These are phyloP conservation scores for Fusarium nodosum DNA, from an alignment of 2,329 filamentous ascomycete species.

Conservation along the genomic window DNA sequence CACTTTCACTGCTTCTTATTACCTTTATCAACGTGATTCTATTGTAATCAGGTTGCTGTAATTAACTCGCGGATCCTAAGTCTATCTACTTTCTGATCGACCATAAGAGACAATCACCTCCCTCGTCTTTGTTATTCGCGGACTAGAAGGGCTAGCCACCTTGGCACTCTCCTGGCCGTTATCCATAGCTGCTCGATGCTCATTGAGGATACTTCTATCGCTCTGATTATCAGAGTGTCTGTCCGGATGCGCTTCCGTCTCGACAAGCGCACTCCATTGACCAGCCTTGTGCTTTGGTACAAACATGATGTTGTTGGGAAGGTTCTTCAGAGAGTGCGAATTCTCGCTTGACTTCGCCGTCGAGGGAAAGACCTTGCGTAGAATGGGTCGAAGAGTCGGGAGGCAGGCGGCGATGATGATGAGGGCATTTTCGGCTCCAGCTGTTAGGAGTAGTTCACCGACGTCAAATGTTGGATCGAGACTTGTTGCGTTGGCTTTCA, in stretches of 20 bases:
- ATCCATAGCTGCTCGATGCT: constrained; percentile 9
- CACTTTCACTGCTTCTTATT: background rate
- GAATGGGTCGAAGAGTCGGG: constrained; percentile 26
- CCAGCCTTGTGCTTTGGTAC: constrained; percentile 39
- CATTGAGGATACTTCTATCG: constrained; percentile 34
- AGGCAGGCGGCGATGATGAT: constrained; percentile 37
- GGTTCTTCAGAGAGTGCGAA: constrained; percentile 28
- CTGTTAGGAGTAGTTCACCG: constrained; percentile 32
- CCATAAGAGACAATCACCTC: constrained; percentile 32
- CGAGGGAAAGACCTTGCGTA: constrained; percentile 33
- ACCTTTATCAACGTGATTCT: background rate
- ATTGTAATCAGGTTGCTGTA: accelerated
- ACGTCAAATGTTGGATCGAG: constrained; percentile 36
- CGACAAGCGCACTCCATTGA: constrained; percentile 36
- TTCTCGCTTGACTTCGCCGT: constrained; percentile 33
- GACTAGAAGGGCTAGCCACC: background rate
- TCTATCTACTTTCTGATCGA: background rate
- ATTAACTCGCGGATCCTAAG: accelerated
- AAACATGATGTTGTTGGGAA: constrained; percentile 38
- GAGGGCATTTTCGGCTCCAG: constrained; percentile 35
- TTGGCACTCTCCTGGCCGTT: background rate
- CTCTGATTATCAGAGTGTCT: constrained; percentile 30
- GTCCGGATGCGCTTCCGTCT: constrained; percentile 29
- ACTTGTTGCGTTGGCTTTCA: constrained; percentile 38
- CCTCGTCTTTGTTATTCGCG: constrained; percentile 9